phyloP scores from a whole-genome alignment of 23 red algal species.

The Chondrus crispus region DNA sequence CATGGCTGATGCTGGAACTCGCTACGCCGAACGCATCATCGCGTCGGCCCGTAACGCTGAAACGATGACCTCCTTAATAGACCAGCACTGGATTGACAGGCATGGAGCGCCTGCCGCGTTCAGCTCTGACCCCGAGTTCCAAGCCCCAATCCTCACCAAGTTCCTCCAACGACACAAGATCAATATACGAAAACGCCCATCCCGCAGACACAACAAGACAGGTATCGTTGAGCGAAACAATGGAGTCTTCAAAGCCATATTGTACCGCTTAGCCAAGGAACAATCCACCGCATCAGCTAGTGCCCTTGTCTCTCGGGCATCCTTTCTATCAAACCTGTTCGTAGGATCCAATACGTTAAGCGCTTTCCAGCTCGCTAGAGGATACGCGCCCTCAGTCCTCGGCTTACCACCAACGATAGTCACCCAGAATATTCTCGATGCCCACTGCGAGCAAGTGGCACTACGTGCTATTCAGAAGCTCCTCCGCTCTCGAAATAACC shows the following conservation, averaged over 20 bases:
- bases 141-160: background rate
- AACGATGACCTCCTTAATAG: background rate
- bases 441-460: background rate
- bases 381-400: slow-evolving; percentile 16
- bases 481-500: background rate
- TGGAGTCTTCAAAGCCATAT: background rate
- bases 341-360: background rate
- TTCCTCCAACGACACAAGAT: background rate
- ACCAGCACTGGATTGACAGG: background rate
- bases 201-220: background rate
- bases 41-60: background rate
- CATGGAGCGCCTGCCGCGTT: background rate
- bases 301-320: slow-evolving; percentile 3
- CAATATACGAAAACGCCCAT: background rate
- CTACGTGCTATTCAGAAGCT: slow-evolving; percentile 21
- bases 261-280: background rate
- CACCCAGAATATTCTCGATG: background rate
- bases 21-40: background rate
- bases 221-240: background rate
- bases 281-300: background rate
- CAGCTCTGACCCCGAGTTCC: background rate
- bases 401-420: background rate
- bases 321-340: slow-evolving; percentile 19
- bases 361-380: slow-evolving; percentile 22
- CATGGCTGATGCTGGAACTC: background rate